phyloP scores from a whole-genome alignment of 2,329 filamentous ascomycete species.

The Fusarium buxicola region DNA sequence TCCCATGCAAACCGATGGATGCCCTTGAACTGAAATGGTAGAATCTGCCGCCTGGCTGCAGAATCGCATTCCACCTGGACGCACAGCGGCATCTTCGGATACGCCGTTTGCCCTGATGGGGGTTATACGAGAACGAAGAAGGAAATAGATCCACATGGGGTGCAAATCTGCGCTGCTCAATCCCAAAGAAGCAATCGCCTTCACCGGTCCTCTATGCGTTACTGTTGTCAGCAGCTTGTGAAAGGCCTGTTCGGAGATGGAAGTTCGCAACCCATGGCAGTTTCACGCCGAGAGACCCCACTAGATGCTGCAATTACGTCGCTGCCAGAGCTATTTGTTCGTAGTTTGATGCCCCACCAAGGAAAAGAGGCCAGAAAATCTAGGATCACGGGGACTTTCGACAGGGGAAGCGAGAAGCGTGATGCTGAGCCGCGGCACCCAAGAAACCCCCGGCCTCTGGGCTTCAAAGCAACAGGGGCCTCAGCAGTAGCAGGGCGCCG shows the following conservation, averaged over 20 bases:
- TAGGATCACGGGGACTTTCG: slow-evolving; percentile 5
- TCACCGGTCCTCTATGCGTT: neutral
- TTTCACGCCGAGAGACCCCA: slow-evolving; percentile 13
- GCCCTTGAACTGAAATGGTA: slow-evolving; percentile 4
- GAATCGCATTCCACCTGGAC: slow-evolving; percentile 1
- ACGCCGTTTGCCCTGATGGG: slow-evolving; percentile 1
- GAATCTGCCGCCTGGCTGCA: neutral
- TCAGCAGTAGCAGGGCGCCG: too few relatives aligned
- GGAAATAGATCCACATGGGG: slow-evolving; percentile 25
- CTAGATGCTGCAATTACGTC: slow-evolving; percentile 30
- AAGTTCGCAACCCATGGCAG: slow-evolving; percentile 16
- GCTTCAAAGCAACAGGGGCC: slow-evolving; percentile 15
- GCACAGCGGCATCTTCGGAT: slow-evolving; percentile 29
- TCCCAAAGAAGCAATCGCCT: slow-evolving; percentile 19
- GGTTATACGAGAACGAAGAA: slow-evolving; percentile 28
- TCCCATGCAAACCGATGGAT: neutral
- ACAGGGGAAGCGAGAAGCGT: slow-evolving; percentile 3
- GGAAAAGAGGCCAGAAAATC: slow-evolving; percentile 9
- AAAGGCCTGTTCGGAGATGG: neutral
- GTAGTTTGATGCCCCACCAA: slow-evolving; percentile 7
- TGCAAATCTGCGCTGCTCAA: slow-evolving; percentile 3
- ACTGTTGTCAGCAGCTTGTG: too few relatives aligned
- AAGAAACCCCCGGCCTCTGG: slow-evolving; percentile 8
- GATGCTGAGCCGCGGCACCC: slow-evolving; percentile 34
- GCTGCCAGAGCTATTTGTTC: slow-evolving; percentile 10